Percentiles rank a stretch among this genome's conserved stretches.
Conservation (phyloP, 1,284 basidiomycete species). For the Stereum hirsutum region DNA sequence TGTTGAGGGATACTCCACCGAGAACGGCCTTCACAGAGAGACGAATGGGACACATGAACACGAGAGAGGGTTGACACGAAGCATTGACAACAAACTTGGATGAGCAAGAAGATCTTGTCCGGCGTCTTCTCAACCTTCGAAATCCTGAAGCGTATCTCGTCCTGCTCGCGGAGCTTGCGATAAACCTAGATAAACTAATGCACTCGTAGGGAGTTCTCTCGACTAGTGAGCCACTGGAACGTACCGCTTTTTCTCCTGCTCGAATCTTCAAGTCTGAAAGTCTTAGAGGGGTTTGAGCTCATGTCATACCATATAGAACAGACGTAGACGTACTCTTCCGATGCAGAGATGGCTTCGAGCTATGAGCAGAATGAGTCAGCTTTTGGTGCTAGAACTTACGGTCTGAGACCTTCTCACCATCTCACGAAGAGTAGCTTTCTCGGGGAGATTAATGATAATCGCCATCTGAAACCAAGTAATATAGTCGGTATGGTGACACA, state of each 20-base stretch:
- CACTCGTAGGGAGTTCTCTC: background rate
- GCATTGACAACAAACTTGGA: slow-evolving; percentile 43
- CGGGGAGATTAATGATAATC: slow-evolving; percentile 49
- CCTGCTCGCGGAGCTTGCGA: slow-evolving; percentile 56
- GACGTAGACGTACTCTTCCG: slow-evolving; percentile 51
- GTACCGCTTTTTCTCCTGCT: slow-evolving; percentile 60
- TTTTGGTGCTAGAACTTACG: background rate
- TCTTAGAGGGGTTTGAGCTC: no score
- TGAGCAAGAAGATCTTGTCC: slow-evolving; percentile 67
- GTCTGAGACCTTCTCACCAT: slow-evolving; percentile 37
- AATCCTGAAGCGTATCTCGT: slow-evolving; percentile 63
- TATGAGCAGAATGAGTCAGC: background rate
- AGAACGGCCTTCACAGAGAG: slow-evolving; percentile 51
- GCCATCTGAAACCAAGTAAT: slow-evolving; percentile 43
- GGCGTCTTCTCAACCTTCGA: slow-evolving; percentile 56
- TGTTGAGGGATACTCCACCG: slow-evolving; percentile 58
- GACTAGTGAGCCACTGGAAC: slow-evolving; percentile 5
- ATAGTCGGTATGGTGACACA: background rate
- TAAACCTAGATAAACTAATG: slow-evolving; percentile 34
- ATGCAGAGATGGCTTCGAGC: slow-evolving; percentile 14
- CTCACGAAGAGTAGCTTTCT: slow-evolving; percentile 45
- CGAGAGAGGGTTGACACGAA: background rate
- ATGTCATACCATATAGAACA: background rate
- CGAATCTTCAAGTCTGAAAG: slow-evolving; percentile 59
- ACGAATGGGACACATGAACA: background rate